Conservation (phyloP, 768 basidiomycete genomes). For the Coprinopsis cinerea region DNA sequence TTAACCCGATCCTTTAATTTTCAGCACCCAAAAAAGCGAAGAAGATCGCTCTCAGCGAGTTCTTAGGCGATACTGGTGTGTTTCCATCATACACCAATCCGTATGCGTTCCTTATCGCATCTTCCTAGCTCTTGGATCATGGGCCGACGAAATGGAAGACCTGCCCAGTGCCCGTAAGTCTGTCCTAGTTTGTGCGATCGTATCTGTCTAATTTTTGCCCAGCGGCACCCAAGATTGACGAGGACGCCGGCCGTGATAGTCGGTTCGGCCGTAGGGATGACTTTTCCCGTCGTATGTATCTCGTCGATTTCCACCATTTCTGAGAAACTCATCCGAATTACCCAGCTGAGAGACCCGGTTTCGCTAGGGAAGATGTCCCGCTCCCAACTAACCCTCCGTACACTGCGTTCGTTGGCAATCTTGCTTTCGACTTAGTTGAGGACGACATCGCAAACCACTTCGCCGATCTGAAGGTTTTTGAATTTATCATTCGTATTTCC, state of each 20-base stretch:
- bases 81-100: slow-evolving; percentile 17
- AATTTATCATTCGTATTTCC: not conserved
- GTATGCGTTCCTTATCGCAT: slow-evolving; percentile 13
- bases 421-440: slow-evolving; percentile 90
- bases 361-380: slow-evolving; percentile 87
- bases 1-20: no score
- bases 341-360: slow-evolving; percentile 48
- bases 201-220: slow-evolving; percentile 14
- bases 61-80: slow-evolving; percentile 83
- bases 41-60: slow-evolving; percentile 91
- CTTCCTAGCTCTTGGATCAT: slow-evolving; percentile 70
- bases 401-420: slow-evolving; percentile 95
- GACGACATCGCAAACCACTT: slow-evolving; percentile 80
- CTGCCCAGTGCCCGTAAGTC: slow-evolving; percentile 90
- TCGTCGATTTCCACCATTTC: slow-evolving; percentile 7
- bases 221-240: slow-evolving; percentile 70
- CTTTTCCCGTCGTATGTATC: slow-evolving; percentile 54
- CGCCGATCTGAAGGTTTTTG: slow-evolving; percentile 48
- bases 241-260: slow-evolving; percentile 48
- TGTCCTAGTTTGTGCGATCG: not conserved
- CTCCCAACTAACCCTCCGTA: slow-evolving; percentile 92
- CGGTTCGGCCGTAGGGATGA: slow-evolving; percentile 59
- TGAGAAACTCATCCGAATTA: slow-evolving; percentile 10
- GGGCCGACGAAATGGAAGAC: slow-evolving; percentile 98
- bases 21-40: slow-evolving; percentile 87